Percentiles rank a stretch among this genome's conserved stretches.
phyloP scores from a whole-genome alignment of 2,329 filamentous ascomycete species.

The Aspergillus vadensis region DNA sequence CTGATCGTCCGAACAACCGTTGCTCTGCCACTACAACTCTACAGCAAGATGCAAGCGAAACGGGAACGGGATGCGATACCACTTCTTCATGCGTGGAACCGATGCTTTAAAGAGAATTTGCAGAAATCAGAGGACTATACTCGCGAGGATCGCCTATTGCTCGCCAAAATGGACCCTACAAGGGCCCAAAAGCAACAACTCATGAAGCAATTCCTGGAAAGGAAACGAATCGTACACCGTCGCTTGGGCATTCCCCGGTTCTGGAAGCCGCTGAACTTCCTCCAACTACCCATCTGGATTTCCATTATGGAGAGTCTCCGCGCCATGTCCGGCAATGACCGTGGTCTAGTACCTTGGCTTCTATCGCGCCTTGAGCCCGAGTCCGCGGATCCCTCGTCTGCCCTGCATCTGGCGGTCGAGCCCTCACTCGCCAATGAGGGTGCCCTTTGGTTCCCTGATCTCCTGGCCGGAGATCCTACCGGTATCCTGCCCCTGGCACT shows the following conservation, averaged over 20 bases:
- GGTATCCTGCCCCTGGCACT: conserved; percentile 53
- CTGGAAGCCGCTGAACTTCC: conserved; percentile 35
- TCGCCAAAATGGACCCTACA: conserved; percentile 13
- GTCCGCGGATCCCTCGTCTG: conserved; percentile 14
- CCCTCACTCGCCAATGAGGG: conserved; percentile 58
- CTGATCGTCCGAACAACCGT: conserved; percentile 53
- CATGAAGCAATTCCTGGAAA: conserved; percentile 27
- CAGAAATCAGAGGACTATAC: conserved; percentile 6
- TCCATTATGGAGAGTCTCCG: conserved; percentile 51
- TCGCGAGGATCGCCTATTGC: conserved; percentile 10
- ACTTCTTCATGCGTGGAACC: conserved; percentile 41
- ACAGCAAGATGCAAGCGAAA: conserved; percentile 40
- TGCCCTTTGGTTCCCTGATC: conserved; percentile 62
- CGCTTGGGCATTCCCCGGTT: conserved; percentile 38
- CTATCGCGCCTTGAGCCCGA: conserved; percentile 27
- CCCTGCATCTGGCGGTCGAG: conserved; percentile 42
- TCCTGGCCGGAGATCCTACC: conserved; percentile 56
- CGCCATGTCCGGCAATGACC: conserved; percentile 48
- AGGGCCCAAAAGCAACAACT: conserved; percentile 13
- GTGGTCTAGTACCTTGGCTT: conserved; percentile 46
- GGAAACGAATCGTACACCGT: conserved; percentile 33
- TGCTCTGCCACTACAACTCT: conserved; percentile 51
- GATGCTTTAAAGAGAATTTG: conserved; percentile 14
- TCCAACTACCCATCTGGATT: conserved; percentile 52
- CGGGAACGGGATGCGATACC: conserved; percentile 49